phyloP scores from a whole-genome alignment of 148 eudicot species.

The Rhododendron williamsianum region DNA sequence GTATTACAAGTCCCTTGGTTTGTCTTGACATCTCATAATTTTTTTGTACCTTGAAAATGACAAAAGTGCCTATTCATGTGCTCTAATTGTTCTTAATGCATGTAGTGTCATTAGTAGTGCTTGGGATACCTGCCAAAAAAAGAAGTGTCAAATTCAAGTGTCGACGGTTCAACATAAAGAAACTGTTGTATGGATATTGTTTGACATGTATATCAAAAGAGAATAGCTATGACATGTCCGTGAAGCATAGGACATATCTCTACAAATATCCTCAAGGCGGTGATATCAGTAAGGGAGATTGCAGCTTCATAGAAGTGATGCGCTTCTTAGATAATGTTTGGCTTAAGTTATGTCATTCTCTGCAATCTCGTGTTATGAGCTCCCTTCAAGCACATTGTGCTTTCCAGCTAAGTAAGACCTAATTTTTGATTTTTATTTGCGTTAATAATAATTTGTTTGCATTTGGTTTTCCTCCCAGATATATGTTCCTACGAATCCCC shows the following conservation, averaged over 20 bases:
- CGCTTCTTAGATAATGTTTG: slow-evolving; percentile 2
- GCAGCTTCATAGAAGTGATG: background rate
- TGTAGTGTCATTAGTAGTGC: background rate
- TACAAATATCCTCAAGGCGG: background rate
- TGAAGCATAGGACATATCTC: background rate
- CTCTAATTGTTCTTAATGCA: background rate
- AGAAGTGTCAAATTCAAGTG: background rate
- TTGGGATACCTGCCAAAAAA: background rate
- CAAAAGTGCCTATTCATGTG: background rate
- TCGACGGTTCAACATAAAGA: background rate
- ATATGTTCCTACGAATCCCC: slow-evolving; percentile 90
- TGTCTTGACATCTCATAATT: background rate
- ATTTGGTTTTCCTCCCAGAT: slow-evolving; percentile 36
- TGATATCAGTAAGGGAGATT: background rate
- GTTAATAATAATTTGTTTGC: background rate
- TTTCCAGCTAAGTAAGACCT: background rate
- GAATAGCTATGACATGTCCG: background rate
- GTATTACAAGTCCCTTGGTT: background rate
- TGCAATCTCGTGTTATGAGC: background rate
- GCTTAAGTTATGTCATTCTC: background rate
- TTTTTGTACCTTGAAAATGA: background rate
- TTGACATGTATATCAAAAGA: background rate
- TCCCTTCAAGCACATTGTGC: background rate
- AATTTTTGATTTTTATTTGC: background rate
- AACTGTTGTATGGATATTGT: background rate